These are phyloP conservation scores for Rhododendron kiyosumense DNA, from an alignment of 148 eudicot genomes.

Conservation along the genomic window DNA sequence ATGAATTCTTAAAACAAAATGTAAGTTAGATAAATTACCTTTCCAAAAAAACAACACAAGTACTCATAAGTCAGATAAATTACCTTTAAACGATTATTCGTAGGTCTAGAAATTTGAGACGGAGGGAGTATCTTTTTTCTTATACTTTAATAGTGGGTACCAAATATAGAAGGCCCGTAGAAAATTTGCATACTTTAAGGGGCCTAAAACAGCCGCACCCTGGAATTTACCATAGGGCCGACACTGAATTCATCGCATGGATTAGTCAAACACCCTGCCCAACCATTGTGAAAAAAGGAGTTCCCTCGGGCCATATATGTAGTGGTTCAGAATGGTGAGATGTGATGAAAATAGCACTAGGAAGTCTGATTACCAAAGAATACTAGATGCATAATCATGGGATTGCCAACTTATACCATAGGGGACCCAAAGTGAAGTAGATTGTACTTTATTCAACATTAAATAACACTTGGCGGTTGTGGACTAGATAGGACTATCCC, in stretches of 20 bases:
- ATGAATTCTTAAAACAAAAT: background rate
- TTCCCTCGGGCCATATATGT: background rate
- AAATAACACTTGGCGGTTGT: too few species aligned
- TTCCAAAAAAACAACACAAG: too few species aligned
- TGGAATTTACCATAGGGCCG: background rate
- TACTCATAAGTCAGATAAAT: background rate
- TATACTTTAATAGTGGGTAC: background rate
- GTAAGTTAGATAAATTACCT: background rate
- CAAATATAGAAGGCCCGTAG: background rate
- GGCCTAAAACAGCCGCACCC: background rate
- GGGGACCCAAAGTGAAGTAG: background rate
- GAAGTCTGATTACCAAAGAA: background rate
- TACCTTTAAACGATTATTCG: too few species aligned
- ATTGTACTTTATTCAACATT: background rate
- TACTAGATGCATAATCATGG: background rate
- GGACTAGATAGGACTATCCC: too few species aligned
- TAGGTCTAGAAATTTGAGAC: background rate
- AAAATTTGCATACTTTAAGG: background rate
- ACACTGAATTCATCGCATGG: background rate
- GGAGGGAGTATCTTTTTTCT: background rate
- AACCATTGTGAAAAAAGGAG: background rate
- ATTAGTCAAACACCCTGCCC: background rate
- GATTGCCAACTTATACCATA: background rate
- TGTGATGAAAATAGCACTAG: background rate
- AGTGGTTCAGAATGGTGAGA: background rate